These are phyloP conservation scores for Talaromyces albobiverticillius DNA, from an alignment of 2,329 filamentous ascomycete species.

Conservation along the genomic window DNA sequence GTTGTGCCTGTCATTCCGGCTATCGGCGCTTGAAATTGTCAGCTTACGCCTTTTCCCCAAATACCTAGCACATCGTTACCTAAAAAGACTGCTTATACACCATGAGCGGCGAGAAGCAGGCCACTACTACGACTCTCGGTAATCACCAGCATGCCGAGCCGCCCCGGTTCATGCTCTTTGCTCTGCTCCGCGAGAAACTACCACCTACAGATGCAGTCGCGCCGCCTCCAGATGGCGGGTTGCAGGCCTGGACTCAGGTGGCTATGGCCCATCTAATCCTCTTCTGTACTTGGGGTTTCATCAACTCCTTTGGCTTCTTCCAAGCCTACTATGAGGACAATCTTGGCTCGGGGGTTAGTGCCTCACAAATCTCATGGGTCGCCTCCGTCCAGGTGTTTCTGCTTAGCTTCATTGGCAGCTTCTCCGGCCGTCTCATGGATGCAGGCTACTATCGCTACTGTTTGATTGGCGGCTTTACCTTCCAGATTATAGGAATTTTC, in stretches of 20 bases:
- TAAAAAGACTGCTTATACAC: background rate
- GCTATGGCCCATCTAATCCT: conserved; percentile 27
- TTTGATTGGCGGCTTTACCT: conserved; percentile 25
- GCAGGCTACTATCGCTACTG: conserved; percentile 38
- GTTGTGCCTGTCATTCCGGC: background rate
- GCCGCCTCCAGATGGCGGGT: conserved; percentile 29
- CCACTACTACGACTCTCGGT: background rate
- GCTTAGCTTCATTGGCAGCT: conserved; percentile 41
- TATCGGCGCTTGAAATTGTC: background rate
- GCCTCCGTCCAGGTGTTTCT: conserved; percentile 43
- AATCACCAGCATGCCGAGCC: background rate
- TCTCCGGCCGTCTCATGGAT: conserved; percentile 42
- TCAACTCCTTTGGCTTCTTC: conserved; percentile 42
- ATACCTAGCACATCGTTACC: background rate
- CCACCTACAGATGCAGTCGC: conserved; percentile 12
- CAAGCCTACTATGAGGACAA: conserved; percentile 42
- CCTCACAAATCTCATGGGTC: conserved; percentile 42
- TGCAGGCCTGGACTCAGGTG: conserved; percentile 30
- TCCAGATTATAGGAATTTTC: conserved; percentile 44
- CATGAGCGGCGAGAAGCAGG: background rate
- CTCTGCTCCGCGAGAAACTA: conserved; percentile 3
- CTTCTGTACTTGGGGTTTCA: conserved; percentile 25
- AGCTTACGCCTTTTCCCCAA: background rate
- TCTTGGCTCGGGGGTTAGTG: conserved; percentile 28
- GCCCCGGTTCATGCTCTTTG: conserved; percentile 4